Conservation (phyloP, 2,329 filamentous ascomycete genomes). For the Hysterium pulicare region DNA sequence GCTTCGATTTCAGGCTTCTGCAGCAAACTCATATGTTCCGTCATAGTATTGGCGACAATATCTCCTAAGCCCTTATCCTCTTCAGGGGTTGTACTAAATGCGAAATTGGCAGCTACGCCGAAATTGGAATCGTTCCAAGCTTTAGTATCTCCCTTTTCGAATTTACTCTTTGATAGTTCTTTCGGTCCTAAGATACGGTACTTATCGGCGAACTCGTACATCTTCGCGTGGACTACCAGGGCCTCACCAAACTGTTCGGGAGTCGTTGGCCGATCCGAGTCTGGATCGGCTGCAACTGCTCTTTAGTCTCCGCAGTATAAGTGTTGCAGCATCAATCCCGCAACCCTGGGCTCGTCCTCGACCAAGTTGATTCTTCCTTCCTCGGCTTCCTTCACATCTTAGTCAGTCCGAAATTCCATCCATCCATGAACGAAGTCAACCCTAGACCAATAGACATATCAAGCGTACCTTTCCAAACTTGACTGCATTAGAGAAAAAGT, state of each 20-base stretch:
- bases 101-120: background rate
- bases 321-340: constrained; percentile 12
- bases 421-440: background rate
- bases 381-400: constrained; percentile 6
- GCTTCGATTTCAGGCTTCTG: constrained; percentile 24
- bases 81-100: background rate
- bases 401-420: background rate
- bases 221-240: constrained; percentile 12
- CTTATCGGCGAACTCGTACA: constrained; percentile 17
- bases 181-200: constrained; percentile 13
- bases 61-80: constrained; percentile 30
- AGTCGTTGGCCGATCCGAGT: background rate
- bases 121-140: no score
- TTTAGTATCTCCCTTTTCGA: no score
- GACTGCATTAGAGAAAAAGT: constrained; percentile 5
- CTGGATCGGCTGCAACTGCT: no score
- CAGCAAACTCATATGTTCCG: constrained; percentile 16
- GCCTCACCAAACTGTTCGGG: background rate
- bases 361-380: constrained; percentile 9
- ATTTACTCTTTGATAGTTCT: no score
- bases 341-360: constrained; percentile 12
- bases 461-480: constrained; percentile 7
- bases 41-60: constrained; percentile 21
- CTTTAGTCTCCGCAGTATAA: constrained; percentile 18
- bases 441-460: background rate